phyloP scores from a whole-genome alignment of 176 grass and related monocot species.

The Ensete glaucum region DNA sequence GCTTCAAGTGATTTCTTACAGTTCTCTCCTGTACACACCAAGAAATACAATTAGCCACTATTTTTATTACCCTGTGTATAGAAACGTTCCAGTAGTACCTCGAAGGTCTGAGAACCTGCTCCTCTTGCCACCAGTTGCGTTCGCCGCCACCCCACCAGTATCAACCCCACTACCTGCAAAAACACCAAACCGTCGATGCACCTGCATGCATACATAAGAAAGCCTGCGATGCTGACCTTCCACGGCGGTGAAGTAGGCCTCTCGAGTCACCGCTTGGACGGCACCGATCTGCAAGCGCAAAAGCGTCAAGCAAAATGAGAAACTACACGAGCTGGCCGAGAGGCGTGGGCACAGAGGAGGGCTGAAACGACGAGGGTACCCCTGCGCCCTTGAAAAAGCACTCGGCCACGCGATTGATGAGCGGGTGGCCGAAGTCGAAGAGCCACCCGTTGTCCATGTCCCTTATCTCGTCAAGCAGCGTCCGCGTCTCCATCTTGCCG shows the following conservation, averaged over 20 bases:
- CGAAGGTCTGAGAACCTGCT: slow-evolving; percentile 7
- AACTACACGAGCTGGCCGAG: neutral
- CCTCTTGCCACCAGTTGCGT: slow-evolving; percentile 9
- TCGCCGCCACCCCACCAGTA: slow-evolving; percentile 24
- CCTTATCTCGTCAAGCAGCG: slow-evolving; percentile 59
- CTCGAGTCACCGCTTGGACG: slow-evolving; percentile 56
- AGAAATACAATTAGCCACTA: neutral
- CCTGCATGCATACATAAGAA: neutral
- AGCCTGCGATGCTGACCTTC: slow-evolving; percentile 29
- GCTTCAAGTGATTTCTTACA: slow-evolving; percentile 59
- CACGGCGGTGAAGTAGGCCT: slow-evolving; percentile 55
- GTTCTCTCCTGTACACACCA: slow-evolving; percentile 37
- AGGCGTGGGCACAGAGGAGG: neutral
- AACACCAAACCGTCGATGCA: no score
- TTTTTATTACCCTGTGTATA: neutral
- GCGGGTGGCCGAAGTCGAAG: slow-evolving; percentile 72
- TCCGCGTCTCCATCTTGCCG: slow-evolving; percentile 36
- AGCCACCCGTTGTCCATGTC: slow-evolving; percentile 41
- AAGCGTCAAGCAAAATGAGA: neutral
- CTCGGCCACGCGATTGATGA: slow-evolving; percentile 70
- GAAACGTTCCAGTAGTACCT: neutral
- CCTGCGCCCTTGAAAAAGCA: slow-evolving; percentile 88
- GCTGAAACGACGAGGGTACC: slow-evolving; percentile 14
- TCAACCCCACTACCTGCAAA: neutral
- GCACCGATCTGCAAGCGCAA: slow-evolving; percentile 53